Conservation (phyloP, 2,329 filamentous ascomycete genomes). For the Bipolaris sorokiniana region DNA sequence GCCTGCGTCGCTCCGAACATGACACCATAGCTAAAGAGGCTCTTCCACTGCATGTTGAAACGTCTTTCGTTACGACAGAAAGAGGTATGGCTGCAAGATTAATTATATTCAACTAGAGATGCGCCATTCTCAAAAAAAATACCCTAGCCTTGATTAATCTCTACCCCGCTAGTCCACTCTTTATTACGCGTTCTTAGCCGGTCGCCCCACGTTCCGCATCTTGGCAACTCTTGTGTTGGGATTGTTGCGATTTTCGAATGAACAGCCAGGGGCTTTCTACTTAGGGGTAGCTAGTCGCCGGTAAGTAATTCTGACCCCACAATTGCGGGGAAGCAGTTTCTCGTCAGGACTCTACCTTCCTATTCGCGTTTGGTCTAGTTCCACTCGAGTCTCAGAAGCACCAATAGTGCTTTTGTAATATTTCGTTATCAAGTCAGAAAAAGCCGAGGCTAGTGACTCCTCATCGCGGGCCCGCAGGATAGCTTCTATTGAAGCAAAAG, state of each 20-base stretch:
- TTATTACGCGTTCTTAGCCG: neutral
- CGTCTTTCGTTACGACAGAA: neutral
- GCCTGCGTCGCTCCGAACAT: neutral
- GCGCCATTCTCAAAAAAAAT: neutral
- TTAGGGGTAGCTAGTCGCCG: neutral
- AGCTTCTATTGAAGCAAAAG: neutral
- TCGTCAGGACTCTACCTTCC: neutral
- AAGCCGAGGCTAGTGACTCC: neutral
- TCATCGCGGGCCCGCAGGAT: neutral
- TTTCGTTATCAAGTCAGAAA: neutral
- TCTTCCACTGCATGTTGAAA: neutral
- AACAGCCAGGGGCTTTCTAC: neutral
- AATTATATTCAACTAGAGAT: neutral
- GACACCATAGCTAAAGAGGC: neutral
- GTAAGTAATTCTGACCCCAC: neutral
- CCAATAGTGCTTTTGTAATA: neutral
- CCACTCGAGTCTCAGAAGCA: neutral
- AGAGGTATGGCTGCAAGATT: neutral
- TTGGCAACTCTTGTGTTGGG: neutral
- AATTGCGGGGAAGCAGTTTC: neutral
- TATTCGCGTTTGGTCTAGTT: neutral
- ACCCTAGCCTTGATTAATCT: neutral
- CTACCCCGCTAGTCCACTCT: neutral
- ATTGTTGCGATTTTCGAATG: neutral
- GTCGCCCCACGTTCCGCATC: neutral